Conservation (phyloP, 2,329 filamentous ascomycete genomes). For the Kalmusia sp. region DNA sequence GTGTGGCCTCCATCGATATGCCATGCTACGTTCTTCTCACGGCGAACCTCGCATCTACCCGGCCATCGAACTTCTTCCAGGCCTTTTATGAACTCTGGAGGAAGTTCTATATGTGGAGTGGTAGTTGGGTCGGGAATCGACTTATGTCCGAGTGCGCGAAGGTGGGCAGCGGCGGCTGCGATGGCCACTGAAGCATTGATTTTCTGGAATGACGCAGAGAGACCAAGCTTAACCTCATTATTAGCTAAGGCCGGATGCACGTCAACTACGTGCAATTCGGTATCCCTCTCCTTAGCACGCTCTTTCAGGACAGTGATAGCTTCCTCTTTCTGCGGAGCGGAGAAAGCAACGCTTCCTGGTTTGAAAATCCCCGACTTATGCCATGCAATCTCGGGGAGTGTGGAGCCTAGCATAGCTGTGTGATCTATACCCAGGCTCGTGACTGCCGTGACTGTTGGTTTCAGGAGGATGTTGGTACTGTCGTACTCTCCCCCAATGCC, state of each 20-base stretch:
- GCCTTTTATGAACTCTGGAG: constrained; percentile 68
- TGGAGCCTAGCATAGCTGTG: constrained; percentile 77
- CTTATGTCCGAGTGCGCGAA: constrained; percentile 54
- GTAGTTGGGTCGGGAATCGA: constrained; percentile 46
- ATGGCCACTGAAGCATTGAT: constrained; percentile 68
- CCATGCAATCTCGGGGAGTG: constrained; percentile 85
- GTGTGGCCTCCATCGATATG: constrained; percentile 90
- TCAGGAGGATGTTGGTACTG: constrained; percentile 82
- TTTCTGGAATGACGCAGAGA: constrained; percentile 69
- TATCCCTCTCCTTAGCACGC: constrained; percentile 59
- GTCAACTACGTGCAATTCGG: constrained; percentile 55
- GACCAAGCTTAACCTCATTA: constrained; percentile 59
- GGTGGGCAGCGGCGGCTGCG: constrained; percentile 65
- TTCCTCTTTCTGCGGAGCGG: constrained; percentile 62
- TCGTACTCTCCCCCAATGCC: constrained; percentile 95
- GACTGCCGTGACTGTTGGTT: constrained; percentile 75
- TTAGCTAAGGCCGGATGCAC: constrained; percentile 56
- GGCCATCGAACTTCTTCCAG: constrained; percentile 72
- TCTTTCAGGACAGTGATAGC: constrained; percentile 64
- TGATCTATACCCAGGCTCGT: constrained; percentile 88
- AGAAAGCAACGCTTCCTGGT: constrained; percentile 66
- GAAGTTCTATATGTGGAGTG: constrained; percentile 54
- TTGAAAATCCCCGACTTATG: constrained; percentile 93
- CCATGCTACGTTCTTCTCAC: constrained; percentile 67
- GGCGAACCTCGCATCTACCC: constrained; percentile 78